Base-by-base conservation (phyloP, 2,329 filamentous ascomycete species). In the Sporothrix curviconia region DNA sequence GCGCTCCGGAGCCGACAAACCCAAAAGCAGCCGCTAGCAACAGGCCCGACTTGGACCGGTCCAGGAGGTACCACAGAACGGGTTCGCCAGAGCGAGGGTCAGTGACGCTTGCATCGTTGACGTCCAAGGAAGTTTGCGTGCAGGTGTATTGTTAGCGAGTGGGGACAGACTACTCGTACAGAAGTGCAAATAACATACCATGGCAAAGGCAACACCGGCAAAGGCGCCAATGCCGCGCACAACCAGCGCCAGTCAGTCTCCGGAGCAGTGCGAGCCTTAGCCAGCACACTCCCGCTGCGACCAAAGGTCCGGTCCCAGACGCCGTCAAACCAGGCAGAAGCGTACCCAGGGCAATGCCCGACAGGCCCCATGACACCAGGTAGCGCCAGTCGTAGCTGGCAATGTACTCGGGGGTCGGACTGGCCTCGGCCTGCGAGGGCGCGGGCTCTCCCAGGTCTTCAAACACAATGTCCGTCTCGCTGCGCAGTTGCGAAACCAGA, bases 31-130 rank as follows among this genome's bases (percentile, higher is more conserved):
- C 78, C 0, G 90, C 91, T 56, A 96, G 80, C 34, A 94, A 74
- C 64, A 97, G 87, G 4, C 94, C 94, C 0, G 91, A 82, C 64
- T 84, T 85, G 47, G 90, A 94, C 52, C 92, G 89, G 72, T 99
- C 94, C 67, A 99, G 88, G 24, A 97, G 78, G 72, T 95, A 99
- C 94, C 94, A 99, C 17, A 99, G 9, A 94, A 87, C 1, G 94
- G 92, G 69, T 97, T 97, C 19, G 88, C 90, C 59, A 97, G 83
- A 22, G 91, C 89, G 50, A 99, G 84, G 1, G 92, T 94, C 25
- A 95, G 72, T 1, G 92, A 95, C 19, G 95, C 85, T 72, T 99
- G 94, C n/a, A 96, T 83, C 1, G 91, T 94, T 8, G 92, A 96
- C 65, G 92, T 82, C 94, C 94, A 99, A 1, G 90, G 89, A 9